A percentile compares a stretch with the other conserved stretches of the same genome.
These are phyloP conservation scores for Micractinium sp. DNA, from an alignment of 139 green algal species.

Conservation along the genomic window DNA sequence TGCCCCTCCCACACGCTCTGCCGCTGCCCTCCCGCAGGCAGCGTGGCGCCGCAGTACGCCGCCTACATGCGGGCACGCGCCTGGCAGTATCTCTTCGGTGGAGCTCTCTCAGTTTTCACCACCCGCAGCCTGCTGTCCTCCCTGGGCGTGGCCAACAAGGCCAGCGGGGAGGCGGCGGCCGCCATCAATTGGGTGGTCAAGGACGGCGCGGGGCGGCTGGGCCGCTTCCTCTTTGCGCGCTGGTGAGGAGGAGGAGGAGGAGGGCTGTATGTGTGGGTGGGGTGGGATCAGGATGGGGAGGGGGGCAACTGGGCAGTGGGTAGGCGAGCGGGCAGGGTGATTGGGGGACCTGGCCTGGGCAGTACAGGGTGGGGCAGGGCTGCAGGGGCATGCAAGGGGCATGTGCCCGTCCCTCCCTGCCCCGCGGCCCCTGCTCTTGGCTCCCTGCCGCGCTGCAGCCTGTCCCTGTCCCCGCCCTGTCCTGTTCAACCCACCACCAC, in stretches of 20 bases:
- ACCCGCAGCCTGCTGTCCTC: conserved; percentile 71
- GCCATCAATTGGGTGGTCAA: conserved; percentile 93
- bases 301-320: not conserved
- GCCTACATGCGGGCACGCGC: conserved; percentile 87
- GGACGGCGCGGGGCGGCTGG: conserved; percentile 86
- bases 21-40: conserved; percentile 52
- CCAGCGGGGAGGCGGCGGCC: conserved; percentile 65
- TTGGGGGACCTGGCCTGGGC: not conserved
- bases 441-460: no score
- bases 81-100: conserved; percentile 91
- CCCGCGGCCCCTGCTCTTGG: no score
- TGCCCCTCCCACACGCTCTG: not conserved
- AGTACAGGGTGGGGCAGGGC: no score
- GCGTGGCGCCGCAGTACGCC: conserved; percentile 79
- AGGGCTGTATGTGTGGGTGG: not conserved
- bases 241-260: conserved; percentile 48
- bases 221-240: conserved; percentile 87
- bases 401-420: no score
- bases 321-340: no score
- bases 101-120: not conserved
- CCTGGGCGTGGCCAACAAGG: conserved; percentile 68
- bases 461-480: no score
- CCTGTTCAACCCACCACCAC: no score
- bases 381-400: no score
- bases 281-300: not conserved